phyloP scores from a whole-genome alignment of 345 rosid species.

The Citrus trifoliata region DNA sequence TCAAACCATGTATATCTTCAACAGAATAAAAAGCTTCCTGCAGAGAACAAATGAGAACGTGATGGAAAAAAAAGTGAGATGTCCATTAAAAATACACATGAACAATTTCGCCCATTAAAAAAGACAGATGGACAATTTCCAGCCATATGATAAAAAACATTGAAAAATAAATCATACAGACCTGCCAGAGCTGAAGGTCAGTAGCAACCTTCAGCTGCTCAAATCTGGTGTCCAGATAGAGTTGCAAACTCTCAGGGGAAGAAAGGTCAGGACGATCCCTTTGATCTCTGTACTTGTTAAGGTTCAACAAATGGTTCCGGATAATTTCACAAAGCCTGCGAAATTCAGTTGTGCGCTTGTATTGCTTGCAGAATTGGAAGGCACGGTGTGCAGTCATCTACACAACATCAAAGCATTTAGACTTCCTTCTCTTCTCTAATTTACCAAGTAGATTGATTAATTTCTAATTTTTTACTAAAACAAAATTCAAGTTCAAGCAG shows the following conservation, averaged over 20 bases:
- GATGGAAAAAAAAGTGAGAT: background rate
- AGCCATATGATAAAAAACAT: background rate
- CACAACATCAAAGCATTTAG: slow-evolving; percentile 12
- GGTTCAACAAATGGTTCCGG: slow-evolving; percentile 86
- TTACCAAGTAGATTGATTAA: background rate
- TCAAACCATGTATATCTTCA: slow-evolving; percentile 92
- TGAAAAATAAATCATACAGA: slow-evolving; percentile 15
- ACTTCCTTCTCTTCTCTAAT: background rate
- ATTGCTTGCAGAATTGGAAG: slow-evolving; percentile 97
- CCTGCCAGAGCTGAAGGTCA: slow-evolving; percentile 97
- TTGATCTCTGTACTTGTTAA: slow-evolving; percentile 95
- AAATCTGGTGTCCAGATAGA: slow-evolving; percentile 91
- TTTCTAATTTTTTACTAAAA: background rate
- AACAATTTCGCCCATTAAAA: background rate
- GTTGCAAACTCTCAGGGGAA: slow-evolving; percentile 91
- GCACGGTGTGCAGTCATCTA: slow-evolving; percentile 99
- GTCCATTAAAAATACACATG: background rate
- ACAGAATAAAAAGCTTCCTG: slow-evolving; percentile 98
- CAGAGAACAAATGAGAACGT: slow-evolving; percentile 11
- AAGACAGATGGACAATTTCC: background rate
- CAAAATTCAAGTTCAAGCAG: background rate
- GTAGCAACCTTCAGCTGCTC: slow-evolving; percentile 97
- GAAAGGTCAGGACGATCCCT: slow-evolving; percentile 98
- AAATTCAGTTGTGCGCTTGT: slow-evolving; percentile 90
- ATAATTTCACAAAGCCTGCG: slow-evolving; percentile 96